Base-by-base conservation (phyloP, 208 protist genomes). In the Acanthamoeba lenticulata region DNA sequence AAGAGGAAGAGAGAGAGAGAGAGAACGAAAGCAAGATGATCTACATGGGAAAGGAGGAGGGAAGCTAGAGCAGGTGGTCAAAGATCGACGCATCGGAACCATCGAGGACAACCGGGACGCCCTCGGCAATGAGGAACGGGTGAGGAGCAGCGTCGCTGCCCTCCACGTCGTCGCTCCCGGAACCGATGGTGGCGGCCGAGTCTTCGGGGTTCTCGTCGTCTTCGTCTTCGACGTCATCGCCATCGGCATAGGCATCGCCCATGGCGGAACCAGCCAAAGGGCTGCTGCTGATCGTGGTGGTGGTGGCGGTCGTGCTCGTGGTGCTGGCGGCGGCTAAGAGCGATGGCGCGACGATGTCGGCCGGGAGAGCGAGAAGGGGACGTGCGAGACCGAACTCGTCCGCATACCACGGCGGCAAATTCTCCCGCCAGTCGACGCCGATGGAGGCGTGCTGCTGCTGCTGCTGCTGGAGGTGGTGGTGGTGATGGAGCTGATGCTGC, bases 371-470 rank as follows among this genome's bases (percentile, higher is more conserved):
- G 27, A 83, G 40, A 40, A 83, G 34, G 29, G 72, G 27, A 7
- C 72, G 72, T 15, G 72, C 45, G 69, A 79, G 69, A 24, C 24
- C 38, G 42, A 52, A 83, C 5, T 90, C 83, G 24, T 69, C 57
- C 36, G 83, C 42, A 47, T 90, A 90, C 83, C 83, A 90, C 49
- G 83, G n/a, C 9, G 83, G 83, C 5, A 90, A 24, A 13, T 7
- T 40, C 47, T 90, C 83, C 13, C 57, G 17, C 83, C 83, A 90
- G 21, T 90, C 83, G 42, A 9, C 32, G 24, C 6, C 83, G 42
- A 9, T 11, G 27, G 36, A 7, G 24, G 47, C 40, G 19, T 67
- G 5, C 9, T 52, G 45, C 27, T 79, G 69, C 15, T 13, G 69
- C 29, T 44, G 69, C 32, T 34, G 60, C 34, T 90, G 83, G n/a